phyloP scores from a whole-genome alignment of 75 land plant species.

The Azolla pinnata region DNA sequence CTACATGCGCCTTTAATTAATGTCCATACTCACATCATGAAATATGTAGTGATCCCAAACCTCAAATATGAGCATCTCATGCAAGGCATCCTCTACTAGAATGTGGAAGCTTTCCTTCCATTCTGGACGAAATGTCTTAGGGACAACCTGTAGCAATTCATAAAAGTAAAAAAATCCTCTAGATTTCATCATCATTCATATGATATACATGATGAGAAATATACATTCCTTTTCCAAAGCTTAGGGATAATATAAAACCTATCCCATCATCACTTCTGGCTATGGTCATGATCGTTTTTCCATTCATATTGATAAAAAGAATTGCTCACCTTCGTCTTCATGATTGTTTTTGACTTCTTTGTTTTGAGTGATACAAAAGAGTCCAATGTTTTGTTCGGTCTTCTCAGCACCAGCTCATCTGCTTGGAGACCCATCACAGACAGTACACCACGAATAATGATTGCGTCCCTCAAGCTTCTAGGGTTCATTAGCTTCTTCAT shows the following conservation, averaged over 20 bases:
- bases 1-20: too few species aligned
- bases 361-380: constrained; percentile 62
- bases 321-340: constrained; percentile 49
- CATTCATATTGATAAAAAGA: neutral
- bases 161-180: neutral
- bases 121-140: constrained; percentile 62
- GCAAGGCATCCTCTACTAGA: constrained; percentile 84
- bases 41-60: constrained; percentile 89
- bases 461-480: constrained; percentile 30
- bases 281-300: too few species aligned
- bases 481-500: constrained; percentile 1
- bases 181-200: neutral
- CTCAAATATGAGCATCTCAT: constrained; percentile 77
- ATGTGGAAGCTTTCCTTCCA: constrained; percentile 92
- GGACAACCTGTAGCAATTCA: constrained; percentile 50
- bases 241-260: neutral
- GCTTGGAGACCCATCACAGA: constrained; percentile 76
- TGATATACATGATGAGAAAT: neutral
- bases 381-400: constrained; percentile 64
- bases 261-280: too few species aligned
- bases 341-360: constrained; percentile 55
- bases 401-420: constrained; percentile 58
- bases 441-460: constrained; percentile 68
- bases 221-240: neutral
- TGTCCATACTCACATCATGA: constrained; percentile 63